A percentile compares a stretch with the other conserved stretches of the same genome.
Evolutionary conservation across 495 filamentous ascomycete species (phyloP).

Genomic region (Barbatosphaeria neglecta): DNA sequence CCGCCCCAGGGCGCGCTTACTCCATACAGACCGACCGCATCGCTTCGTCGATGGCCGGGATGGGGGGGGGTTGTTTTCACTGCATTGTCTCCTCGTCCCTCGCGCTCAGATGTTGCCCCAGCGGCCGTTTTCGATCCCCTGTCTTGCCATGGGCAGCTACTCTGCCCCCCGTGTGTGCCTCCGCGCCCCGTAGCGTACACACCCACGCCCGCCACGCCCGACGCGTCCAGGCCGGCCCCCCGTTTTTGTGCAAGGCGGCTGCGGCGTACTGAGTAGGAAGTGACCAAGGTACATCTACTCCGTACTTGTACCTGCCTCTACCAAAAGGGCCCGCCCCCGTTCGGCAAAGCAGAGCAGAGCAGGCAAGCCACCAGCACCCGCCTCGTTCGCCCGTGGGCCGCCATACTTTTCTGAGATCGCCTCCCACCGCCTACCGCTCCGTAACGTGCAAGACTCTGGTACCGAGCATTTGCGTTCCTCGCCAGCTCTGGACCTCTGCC

Average conservation of each 20-base stretch:
- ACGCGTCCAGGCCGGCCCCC: neutral
- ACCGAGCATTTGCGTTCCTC: neutral
- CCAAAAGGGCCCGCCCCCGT: neutral
- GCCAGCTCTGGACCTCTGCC: neutral
- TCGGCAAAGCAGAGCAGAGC: neutral
- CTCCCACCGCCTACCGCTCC: neutral
- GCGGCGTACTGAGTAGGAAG: too few species aligned
- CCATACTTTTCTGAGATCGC: neutral
- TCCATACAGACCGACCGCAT: neutral
- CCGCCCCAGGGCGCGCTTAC: too few species aligned
- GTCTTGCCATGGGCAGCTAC: neutral
- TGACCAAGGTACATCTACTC: too few species aligned
- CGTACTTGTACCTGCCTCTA: neutral
- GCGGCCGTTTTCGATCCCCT: neutral
- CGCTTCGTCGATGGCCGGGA: neutral
- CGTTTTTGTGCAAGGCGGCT: neutral
- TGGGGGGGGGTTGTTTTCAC: too few species aligned
- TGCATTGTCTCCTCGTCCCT: neutral
- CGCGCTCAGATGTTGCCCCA: neutral
- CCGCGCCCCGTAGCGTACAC: too few species aligned
- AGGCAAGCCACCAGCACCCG: neutral
- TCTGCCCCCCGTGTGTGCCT: neutral
- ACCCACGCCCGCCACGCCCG: neutral
- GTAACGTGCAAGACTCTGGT: neutral
- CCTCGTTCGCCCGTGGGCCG: neutral